Base-by-base conservation (phyloP, 371 early-diverging fungal genomes). In the Mucor circinelloides region DNA sequence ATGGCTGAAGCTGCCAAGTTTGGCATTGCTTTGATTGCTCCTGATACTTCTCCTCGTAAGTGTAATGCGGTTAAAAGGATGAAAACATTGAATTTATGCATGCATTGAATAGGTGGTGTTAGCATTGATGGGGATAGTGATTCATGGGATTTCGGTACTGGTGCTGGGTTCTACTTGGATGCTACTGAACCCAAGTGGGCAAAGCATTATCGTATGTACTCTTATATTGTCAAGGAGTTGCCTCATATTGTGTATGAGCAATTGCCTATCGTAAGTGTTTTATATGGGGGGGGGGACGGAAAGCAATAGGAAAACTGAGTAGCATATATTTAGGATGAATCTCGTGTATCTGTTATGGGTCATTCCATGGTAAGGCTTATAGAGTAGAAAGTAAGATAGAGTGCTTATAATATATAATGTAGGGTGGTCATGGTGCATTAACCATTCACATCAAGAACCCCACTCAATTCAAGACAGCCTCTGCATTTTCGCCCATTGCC, bases 341-440 rank as follows among this genome's bases (percentile, higher is more conserved):
- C 75, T 5, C 89, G 90, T 57, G 74, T 89, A 2, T 87, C 90
- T 10, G 80, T 95, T 28, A 88, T 89, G 72, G 95, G 96, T 3
- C 95, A 95, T 76, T 90, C 91, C 1, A 93, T 95, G 93, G 42
- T 42, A 42, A 42, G n/a, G 7, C 7, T 12, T 17, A 9, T 3
- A 9, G 1, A 34, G 7, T 9, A 34, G 15, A 42, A 42, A 17
- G 83, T 82, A 79, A 58, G 46, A n/a, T 38, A 34, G 30, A 30
- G 21, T 10, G n/a, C 9, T 44, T 3, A 28, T 44, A 3, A 15
- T n/a, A 17, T n/a, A 17, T 15, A 12, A 6, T 42, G 15, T 61
- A 85, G 88, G 96, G 96, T 32, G 96, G 96, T n/a, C 96, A 96
- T 77, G 96, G 96, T 64, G 96, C 96, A 5, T 81, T 96, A 54